Conservation (phyloP, 148 eudicot genomes). For the Agrostemma githago region DNA sequence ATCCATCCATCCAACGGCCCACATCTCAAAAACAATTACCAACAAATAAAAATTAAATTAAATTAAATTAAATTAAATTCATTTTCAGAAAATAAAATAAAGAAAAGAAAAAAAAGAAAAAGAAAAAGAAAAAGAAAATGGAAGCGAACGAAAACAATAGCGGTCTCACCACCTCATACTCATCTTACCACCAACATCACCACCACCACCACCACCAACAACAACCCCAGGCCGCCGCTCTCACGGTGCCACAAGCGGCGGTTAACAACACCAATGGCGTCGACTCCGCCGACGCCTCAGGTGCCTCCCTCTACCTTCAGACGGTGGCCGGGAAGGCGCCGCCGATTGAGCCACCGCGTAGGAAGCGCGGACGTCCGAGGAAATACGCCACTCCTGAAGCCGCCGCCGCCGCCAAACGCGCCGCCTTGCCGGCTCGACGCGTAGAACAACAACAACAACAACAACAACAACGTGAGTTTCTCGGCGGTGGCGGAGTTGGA, state of each 20-base stretch:
- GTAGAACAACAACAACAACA: neutral
- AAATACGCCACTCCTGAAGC: conserved; percentile 73
- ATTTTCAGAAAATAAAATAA: neutral
- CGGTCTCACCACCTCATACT: conserved; percentile 12
- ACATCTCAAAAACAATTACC: neutral
- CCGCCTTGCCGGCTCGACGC: conserved; percentile 37
- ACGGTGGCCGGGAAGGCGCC: conserved; percentile 34
- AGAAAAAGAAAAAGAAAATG: neutral
- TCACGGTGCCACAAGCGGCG: neutral
- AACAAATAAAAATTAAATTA: neutral
- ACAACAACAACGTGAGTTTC: conserved; percentile 21
- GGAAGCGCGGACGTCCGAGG: conserved; percentile 69
- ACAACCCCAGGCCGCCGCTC: neutral
- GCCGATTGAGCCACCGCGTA: conserved; percentile 38
- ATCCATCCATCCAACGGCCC: neutral
- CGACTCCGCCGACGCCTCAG: conserved; percentile 9
- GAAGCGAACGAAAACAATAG: conserved; percentile 11
- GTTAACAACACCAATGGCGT: conserved; percentile 6
- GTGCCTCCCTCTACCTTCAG: conserved; percentile 14
- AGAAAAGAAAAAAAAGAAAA: too few species aligned
- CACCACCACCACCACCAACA: conserved; percentile 6
- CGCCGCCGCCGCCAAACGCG: conserved; percentile 67
- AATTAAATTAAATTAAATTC: too few species aligned
- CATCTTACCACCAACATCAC: conserved; percentile 11
- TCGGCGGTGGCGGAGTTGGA: conserved; percentile 14